These are phyloP conservation scores for Tylopilus orsonianus DNA, from an alignment of 1,284 basidiomycete species.

Conservation along the genomic window DNA sequence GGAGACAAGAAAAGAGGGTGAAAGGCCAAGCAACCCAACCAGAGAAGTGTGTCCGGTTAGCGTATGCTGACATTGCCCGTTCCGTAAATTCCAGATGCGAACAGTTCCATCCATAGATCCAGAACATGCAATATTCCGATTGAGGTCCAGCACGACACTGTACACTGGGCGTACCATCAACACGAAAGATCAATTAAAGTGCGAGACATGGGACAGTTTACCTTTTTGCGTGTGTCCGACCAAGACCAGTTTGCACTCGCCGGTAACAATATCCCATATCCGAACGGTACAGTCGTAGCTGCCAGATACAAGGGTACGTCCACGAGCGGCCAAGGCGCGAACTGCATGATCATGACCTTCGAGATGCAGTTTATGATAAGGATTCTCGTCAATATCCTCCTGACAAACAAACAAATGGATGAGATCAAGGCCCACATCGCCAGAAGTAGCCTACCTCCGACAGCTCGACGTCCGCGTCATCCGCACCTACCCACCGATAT, in stretches of 20 bases:
- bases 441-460: constrained; percentile 53
- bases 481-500: constrained; percentile 69
- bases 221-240: constrained; percentile 91
- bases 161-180: constrained; percentile 59
- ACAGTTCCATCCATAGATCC: constrained; percentile 97
- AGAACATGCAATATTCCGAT: constrained; percentile 85
- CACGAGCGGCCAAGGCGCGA: constrained; percentile 86
- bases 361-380: constrained; percentile 83
- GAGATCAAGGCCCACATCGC: constrained; percentile 2
- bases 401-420: constrained; percentile 21
- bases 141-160: constrained; percentile 84
- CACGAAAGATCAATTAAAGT: neutral
- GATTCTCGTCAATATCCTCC: constrained; percentile 83
- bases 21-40: constrained; percentile 85
- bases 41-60: constrained; percentile 87
- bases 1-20: constrained; percentile 85
- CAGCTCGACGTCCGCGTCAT: constrained; percentile 66
- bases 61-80: constrained; percentile 76
- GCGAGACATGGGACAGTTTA: constrained; percentile 34
- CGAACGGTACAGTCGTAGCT: constrained; percentile 93
- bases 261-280: constrained; percentile 93
- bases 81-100: constrained; percentile 85
- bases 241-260: constrained; percentile 77
- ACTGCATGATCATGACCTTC: constrained; percentile 91
- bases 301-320: constrained; percentile 88